Conservation (phyloP, 2,329 filamentous ascomycete species). For the Periconia digitata region DNA sequence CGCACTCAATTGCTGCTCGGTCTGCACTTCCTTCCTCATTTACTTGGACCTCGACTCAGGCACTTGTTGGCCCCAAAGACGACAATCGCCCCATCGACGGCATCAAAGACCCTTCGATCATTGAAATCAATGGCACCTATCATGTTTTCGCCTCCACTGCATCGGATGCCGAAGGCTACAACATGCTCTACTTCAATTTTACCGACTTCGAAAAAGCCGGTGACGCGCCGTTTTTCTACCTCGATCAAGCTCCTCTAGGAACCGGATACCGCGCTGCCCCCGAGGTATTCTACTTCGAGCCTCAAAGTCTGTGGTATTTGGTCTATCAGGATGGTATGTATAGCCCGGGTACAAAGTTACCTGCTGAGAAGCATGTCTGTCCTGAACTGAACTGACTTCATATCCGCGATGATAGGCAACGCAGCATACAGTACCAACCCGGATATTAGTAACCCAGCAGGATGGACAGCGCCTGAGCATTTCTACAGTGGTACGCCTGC, state of each 20-base stretch:
- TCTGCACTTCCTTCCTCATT: conserved; percentile 26
- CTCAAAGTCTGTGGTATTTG: conserved; percentile 48
- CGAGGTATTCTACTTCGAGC: conserved; percentile 46
- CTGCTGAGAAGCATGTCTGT: too few species aligned
- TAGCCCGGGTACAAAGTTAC: too few species aligned
- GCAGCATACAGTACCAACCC: conserved; percentile 48
- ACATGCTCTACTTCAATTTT: conserved; percentile 46
- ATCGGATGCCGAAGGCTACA: conserved; percentile 38
- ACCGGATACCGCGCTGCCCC: conserved; percentile 46
- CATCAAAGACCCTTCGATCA: conserved; percentile 41
- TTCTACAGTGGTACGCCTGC: conserved; percentile 41
- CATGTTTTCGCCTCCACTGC: conserved; percentile 48
- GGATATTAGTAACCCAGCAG: conserved; percentile 44
- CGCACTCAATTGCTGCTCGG: background rate
- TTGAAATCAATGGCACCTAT: conserved; percentile 43
- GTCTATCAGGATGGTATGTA: conserved; percentile 48
- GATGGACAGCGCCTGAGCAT: conserved; percentile 42
- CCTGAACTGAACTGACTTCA: too few species aligned
- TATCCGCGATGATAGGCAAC: too few species aligned
- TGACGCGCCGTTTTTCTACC: conserved; percentile 40
- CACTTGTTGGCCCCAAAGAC: conserved; percentile 30
- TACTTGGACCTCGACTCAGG: conserved; percentile 32
- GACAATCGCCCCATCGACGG: conserved; percentile 28
- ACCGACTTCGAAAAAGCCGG: conserved; percentile 38
- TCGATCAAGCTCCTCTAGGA: conserved; percentile 43